Base-by-base conservation (phyloP, 2,329 filamentous ascomycete genomes). In the Trichoderma oligosporum region DNA sequence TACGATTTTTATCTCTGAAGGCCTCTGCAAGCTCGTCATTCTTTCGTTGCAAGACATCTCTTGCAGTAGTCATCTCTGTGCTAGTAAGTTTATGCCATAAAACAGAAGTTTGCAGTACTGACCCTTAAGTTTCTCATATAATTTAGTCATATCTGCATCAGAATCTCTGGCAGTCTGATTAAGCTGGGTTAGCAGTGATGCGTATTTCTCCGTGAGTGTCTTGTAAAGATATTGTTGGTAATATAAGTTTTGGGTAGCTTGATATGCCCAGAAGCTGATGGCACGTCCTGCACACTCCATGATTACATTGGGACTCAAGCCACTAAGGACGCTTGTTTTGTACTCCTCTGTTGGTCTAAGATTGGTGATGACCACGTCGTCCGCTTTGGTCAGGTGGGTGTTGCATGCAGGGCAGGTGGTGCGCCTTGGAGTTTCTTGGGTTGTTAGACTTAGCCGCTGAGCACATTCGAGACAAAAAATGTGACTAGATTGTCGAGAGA, bases 271-370 rank as follows among this genome's bases (percentile, higher is more conserved):
- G 68, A 96, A 96, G 29, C 82, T 83, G 62, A 96, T 72, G 1
- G 87, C 91, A 63, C 89, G 81, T 4, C 87, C 85, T 20, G 90
- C 88, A 71, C 91, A 95, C 65, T 96, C 92, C 81, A 96, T 91
- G 61, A 97, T 88, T 27, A 86, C 79, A 31, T 81, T 86, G 1
- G 93, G 93, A 60, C 84, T 89, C 1, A 97, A 74, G 0, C 93
- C 93, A 66, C 89, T 91, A 9, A 97, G 77, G 0, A 95, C 82
- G 60, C 86, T 92, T 0, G 89, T 91, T 71, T 96, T 96, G 77
- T 94, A 96, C 63, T 95, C 91, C 66, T 97, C 92, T 0, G 84
- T 86, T 0, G 91, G 91, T 60, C 86, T 88, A 38, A 97, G 78
- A 27, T 84, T 80, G 1, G 86, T 82, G 18, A 86, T 77, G 8